Conservation (phyloP, 805 yeast genomes). For the Pichia eremophila region DNA sequence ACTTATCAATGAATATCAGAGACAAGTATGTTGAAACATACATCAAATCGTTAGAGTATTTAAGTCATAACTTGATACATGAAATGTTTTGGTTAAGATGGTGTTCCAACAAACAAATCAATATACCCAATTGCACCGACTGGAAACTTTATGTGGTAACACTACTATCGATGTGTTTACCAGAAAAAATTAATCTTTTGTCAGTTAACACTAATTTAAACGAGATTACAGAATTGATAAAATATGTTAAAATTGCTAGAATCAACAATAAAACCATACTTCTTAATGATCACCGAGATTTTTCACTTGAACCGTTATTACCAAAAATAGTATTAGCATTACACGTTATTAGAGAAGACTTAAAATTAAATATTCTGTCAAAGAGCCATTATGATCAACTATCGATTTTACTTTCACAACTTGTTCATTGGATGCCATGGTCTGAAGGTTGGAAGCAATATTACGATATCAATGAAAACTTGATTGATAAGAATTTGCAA, state of each 20-base stretch:
- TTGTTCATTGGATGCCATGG: slow-evolving; percentile 70
- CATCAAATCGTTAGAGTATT: slow-evolving; percentile 39
- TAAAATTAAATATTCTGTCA: slow-evolving; percentile 44
- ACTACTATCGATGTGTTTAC: slow-evolving; percentile 40
- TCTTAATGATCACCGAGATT: background rate
- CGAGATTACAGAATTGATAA: slow-evolving; percentile 18
- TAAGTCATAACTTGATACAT: slow-evolving; percentile 49
- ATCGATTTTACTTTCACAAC: slow-evolving; percentile 48
- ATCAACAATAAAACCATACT: slow-evolving; percentile 5
- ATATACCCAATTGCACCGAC: slow-evolving; percentile 34
- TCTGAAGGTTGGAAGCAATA: slow-evolving; percentile 51
- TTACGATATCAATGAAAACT: slow-evolving; percentile 32
- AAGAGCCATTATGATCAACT: slow-evolving; percentile 29
- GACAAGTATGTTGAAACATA: slow-evolving; percentile 35
- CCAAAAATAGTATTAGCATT: slow-evolving; percentile 59
- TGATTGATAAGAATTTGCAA: slow-evolving; percentile 31
- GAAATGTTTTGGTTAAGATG: slow-evolving; percentile 56
- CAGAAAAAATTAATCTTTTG: slow-evolving; percentile 28
- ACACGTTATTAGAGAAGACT: slow-evolving; percentile 74
- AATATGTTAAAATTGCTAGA: slow-evolving; percentile 16
- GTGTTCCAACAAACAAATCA: slow-evolving; percentile 42
- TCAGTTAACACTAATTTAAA: slow-evolving; percentile 12
- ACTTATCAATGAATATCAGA: slow-evolving; percentile 36
- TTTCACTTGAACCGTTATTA: slow-evolving; percentile 33
- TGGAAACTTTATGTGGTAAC: slow-evolving; percentile 54